phyloP scores from a whole-genome alignment of 306 rosid genomes.

The Dryas octopetala region DNA sequence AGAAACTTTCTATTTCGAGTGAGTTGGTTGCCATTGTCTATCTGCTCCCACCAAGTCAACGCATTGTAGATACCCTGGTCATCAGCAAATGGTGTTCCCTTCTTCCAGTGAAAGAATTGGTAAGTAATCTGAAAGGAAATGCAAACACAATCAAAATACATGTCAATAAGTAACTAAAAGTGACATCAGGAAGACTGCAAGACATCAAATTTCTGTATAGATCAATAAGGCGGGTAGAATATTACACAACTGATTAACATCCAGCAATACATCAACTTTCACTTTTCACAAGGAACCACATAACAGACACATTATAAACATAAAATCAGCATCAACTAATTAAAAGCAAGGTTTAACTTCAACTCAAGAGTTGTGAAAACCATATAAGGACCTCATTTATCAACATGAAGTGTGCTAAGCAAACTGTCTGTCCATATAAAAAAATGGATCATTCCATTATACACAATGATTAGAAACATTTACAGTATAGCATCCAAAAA shows the following conservation, averaged over 20 bases:
- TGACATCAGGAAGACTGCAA: not conserved
- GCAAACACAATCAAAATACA: not conserved
- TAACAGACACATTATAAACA: not conserved
- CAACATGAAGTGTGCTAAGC: not conserved
- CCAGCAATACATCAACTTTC: not conserved
- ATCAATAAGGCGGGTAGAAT: not conserved
- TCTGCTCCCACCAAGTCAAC: conserved; percentile 55
- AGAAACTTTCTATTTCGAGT: conserved; percentile 47
- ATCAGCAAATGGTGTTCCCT: conserved; percentile 51
- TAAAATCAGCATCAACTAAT: not conserved
- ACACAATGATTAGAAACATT: not conserved
- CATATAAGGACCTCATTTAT: not conserved
- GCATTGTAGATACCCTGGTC: conserved; percentile 48
- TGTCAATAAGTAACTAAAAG: not conserved
- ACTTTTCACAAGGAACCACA: not conserved
- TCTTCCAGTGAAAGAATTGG: conserved; percentile 48
- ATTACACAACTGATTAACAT: not conserved
- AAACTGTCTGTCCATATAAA: not conserved
- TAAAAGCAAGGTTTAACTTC: not conserved
- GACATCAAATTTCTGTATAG: not conserved
- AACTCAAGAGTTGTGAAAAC: not conserved
- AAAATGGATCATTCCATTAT: not conserved
- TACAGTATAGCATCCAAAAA: not conserved
- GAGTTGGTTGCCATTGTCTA: conserved; percentile 47
- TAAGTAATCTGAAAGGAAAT: conserved; percentile 36